Conservation (phyloP, 2,329 filamentous ascomycete genomes). For the Calonectria multiphialidica region DNA sequence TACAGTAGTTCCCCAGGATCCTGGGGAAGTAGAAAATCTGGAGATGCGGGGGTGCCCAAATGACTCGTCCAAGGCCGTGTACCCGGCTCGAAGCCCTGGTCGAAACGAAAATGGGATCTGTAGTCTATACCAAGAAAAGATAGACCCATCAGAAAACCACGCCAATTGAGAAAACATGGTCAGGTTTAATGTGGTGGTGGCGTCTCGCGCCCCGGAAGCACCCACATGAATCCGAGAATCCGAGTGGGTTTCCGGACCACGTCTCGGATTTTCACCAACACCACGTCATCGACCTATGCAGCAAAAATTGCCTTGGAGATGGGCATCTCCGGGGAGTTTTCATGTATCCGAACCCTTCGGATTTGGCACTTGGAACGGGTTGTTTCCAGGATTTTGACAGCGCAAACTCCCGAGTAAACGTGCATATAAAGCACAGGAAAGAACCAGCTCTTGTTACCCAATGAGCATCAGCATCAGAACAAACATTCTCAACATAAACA, state of each 20-base stretch:
- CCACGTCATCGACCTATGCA: neutral
- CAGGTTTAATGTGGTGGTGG: neutral
- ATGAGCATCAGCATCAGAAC: neutral
- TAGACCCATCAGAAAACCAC: neutral
- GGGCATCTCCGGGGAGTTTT: too few relatives aligned
- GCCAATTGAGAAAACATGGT: neutral
- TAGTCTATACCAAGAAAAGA: neutral
- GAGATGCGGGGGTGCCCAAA: neutral
- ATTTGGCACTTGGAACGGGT: neutral
- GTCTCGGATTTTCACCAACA: neutral
- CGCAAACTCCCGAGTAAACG: neutral
- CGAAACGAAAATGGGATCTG: neutral
- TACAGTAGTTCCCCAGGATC: conserved; percentile 4
- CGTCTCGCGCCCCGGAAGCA: neutral
- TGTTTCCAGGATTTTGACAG: neutral
- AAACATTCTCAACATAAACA: neutral
- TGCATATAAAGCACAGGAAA: neutral
- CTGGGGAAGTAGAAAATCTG: conserved; percentile 15
- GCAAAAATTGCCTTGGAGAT: neutral
- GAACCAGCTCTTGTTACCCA: neutral
- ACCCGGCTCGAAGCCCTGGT: neutral
- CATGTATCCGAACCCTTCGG: neutral
- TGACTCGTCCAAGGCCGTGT: neutral
- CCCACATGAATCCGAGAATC: neutral
- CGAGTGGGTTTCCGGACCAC: neutral